Evolutionary conservation across 78 protist genomes (phyloP).

Genomic region (Isochrysis galbana): DNA sequence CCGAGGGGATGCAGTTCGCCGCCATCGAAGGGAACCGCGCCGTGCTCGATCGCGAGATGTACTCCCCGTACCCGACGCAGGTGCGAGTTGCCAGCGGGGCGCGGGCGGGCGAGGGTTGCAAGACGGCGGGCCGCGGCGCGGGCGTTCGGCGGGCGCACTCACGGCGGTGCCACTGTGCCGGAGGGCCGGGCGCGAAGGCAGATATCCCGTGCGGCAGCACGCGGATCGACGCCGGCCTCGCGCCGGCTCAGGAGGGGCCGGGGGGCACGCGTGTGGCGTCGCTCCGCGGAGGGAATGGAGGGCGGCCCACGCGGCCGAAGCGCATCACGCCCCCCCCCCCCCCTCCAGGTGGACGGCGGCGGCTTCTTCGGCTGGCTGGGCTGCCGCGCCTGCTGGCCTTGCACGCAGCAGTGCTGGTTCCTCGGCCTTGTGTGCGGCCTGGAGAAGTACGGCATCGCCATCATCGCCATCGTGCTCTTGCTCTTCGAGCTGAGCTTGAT

Average conservation of each 20-base stretch:
- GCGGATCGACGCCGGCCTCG: no score
- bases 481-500: neutral
- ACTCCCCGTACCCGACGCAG: neutral
- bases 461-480: neutral
- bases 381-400: neutral
- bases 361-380: neutral
- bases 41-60: neutral
- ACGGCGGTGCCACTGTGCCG: no score
- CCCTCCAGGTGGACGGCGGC: neutral
- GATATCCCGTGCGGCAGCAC: no score
- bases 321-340: neutral
- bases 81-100: neutral
- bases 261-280: no score
- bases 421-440: neutral
- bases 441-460: neutral
- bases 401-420: neutral
- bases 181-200: no score
- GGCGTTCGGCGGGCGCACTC: no score
- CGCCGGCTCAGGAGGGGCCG: no score
- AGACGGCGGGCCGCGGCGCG: no score
- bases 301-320: no score
- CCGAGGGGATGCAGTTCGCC: neutral
- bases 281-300: no score
- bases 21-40: neutral
- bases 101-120: neutral